Percentiles rank a stretch among this genome's conserved stretches.
Conservation (phyloP, 805 yeast species). For the Scheffersomyces amazonensis region DNA sequence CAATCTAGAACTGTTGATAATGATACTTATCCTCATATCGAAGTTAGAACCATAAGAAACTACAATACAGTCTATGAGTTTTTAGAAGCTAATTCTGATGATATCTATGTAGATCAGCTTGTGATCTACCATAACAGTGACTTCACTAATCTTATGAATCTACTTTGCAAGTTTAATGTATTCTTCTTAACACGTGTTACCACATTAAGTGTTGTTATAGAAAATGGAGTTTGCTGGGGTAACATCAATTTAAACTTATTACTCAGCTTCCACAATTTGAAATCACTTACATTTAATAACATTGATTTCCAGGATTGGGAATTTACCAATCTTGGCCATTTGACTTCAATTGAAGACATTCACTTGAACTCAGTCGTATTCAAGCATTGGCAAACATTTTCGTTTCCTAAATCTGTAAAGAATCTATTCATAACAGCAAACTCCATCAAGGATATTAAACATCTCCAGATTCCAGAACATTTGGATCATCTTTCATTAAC, state of each 20-base stretch:
- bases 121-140: not conserved
- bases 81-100: not conserved
- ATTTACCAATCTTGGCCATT: not conserved
- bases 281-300: not conserved
- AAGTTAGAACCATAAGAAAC: not conserved
- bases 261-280: not conserved
- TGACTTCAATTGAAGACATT: not conserved
- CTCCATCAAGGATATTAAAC: no score
- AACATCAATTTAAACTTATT: not conserved
- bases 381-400: not conserved
- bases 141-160: not conserved
- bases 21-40: no score
- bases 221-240: not conserved
- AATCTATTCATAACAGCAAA: no score
- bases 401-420: not conserved
- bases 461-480: not conserved
- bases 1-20: no score
- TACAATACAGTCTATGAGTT: not conserved
- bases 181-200: not conserved
- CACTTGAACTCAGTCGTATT: not conserved
- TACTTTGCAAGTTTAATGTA: not conserved
- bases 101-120: not conserved
- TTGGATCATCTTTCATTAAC: not conserved
- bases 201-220: not conserved
- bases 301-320: not conserved